Evolutionary conservation across 2,329 filamentous ascomycete species (phyloP).

Genomic region (Fusarium sp.): DNA sequence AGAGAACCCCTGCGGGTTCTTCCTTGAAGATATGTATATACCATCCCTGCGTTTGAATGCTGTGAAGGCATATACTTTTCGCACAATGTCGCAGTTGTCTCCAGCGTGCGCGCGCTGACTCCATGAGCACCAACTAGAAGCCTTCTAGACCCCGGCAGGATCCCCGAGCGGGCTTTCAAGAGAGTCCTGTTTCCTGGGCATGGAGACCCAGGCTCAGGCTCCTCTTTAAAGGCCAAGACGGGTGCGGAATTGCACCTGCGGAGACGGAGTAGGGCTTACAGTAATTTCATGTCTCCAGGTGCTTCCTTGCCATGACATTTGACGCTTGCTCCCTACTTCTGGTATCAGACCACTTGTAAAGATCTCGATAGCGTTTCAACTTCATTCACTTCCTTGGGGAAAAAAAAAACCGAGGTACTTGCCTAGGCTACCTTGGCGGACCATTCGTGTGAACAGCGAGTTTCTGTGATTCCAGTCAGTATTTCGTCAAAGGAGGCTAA

Average conservation of each 20-base stretch:
- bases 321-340: conserved; percentile 11
- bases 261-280: conserved; percentile 2
- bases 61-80: conserved; percentile 1
- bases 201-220: conserved; percentile 9
- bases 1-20: conserved; percentile 13
- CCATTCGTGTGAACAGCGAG: conserved; percentile 1
- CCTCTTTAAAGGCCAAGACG: conserved; percentile 22
- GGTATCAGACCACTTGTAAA: conserved; percentile 37
- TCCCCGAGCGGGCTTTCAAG: conserved; percentile 9
- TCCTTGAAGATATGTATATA: conserved; percentile 7
- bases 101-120: neutral
- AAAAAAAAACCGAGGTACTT: neutral
- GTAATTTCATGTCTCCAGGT: conserved; percentile 4
- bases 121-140: conserved; percentile 17
- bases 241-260: neutral
- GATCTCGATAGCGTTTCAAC: neutral
- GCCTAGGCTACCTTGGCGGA: neutral
- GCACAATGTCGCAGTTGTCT: conserved; percentile 25
- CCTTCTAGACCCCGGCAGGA: conserved; percentile 25
- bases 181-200: neutral
- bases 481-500: conserved; percentile 3
- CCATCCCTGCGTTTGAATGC: conserved; percentile 15
- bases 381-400: neutral
- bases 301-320: neutral
- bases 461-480: conserved; percentile 2